phyloP scores from a whole-genome alignment of 306 rosid genomes.

The apple (Malus domestica) region ASM211411v1 NC_041803.1:16130501-16131000 shows the following conservation, averaged over 20 bases:
- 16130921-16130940: slow-evolving; percentile 84
- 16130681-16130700: slow-evolving; percentile 93
- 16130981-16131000: slow-evolving; percentile 86
- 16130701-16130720: slow-evolving; percentile 87
- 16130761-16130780: slow-evolving; percentile 56
- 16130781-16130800: neutral
- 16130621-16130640: slow-evolving; percentile 11
- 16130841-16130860: slow-evolving; percentile 97
- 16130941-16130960: slow-evolving; percentile 92
- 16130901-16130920: slow-evolving; percentile 85
- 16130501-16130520: slow-evolving; percentile 68
- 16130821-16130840: slow-evolving; percentile 12
- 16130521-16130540: neutral
- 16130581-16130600: neutral
- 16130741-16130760: slow-evolving; percentile 71
- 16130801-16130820: neutral
- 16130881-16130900: slow-evolving; percentile 79
- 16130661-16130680: slow-evolving; percentile 89
- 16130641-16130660: slow-evolving; percentile 94
- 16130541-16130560: neutral
- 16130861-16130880: slow-evolving; percentile 77
- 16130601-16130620: neutral
- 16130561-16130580: neutral
- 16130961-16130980: slow-evolving; percentile 91
- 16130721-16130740: slow-evolving; percentile 94